Percentiles rank a stretch among this genome's conserved stretches.
Evolutionary conservation across 495 filamentous ascomycete genomes (phyloP).

Genomic region (Penicillium lagena): DNA sequence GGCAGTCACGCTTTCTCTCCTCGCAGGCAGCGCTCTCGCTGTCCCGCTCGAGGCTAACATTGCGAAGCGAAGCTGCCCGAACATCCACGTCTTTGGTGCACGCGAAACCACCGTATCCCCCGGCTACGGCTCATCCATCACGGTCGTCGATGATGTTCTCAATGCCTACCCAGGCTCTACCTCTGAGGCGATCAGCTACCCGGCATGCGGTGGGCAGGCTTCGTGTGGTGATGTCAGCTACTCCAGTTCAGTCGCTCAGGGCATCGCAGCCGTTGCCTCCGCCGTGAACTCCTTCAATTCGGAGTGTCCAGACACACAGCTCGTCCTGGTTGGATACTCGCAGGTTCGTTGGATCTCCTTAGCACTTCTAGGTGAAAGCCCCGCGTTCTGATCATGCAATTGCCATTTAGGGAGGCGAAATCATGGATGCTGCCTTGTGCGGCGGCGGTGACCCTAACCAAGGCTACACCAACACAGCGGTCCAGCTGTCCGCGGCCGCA

Average conservation of each 20-base stretch:
- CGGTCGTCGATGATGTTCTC: slow-evolving; percentile 44
- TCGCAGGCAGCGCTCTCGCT: slow-evolving; percentile 12
- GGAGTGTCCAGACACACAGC: slow-evolving; percentile 48
- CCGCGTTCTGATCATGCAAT: background rate
- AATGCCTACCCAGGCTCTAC: slow-evolving; percentile 43
- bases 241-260: slow-evolving; percentile 43
- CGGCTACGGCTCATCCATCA: slow-evolving; percentile 46
- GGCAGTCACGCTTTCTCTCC: slow-evolving; percentile 4
- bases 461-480: slow-evolving; percentile 39
- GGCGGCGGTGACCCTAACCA: slow-evolving; percentile 51
- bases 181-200: slow-evolving; percentile 50
- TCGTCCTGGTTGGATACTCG: slow-evolving; percentile 58
- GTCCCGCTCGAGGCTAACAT: slow-evolving; percentile 9
- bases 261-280: slow-evolving; percentile 45
- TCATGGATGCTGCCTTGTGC: slow-evolving; percentile 58
- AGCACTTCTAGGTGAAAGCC: background rate
- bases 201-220: slow-evolving; percentile 52
- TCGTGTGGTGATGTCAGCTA: slow-evolving; percentile 47
- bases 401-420: slow-evolving; percentile 47
- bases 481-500: slow-evolving; percentile 37
- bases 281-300: slow-evolving; percentile 50
- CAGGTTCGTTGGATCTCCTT: slow-evolving; percentile 28
- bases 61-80: slow-evolving; percentile 33
- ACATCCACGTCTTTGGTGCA: slow-evolving; percentile 56
- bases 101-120: slow-evolving; percentile 54